phyloP scores from a whole-genome alignment of 345 rosid genomes.

The Aquilaria yunnanensis region DNA sequence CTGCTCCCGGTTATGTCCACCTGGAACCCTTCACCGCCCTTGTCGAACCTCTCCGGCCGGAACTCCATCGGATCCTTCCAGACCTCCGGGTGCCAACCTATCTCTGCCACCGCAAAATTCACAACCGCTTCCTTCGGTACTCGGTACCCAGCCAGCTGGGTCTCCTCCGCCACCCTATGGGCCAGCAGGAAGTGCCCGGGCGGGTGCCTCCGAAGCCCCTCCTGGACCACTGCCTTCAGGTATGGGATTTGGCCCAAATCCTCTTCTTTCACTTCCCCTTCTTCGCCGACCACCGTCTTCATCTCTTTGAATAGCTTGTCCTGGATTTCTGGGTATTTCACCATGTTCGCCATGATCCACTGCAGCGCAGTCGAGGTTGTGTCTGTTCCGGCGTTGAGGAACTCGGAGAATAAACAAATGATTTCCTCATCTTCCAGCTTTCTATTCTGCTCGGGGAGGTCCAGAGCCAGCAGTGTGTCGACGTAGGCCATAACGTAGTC shows the following conservation, averaged over 20 bases:
- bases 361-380: no score
- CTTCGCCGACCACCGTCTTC: no score
- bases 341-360: no score
- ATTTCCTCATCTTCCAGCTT: conserved; percentile 25
- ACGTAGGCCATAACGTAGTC: conserved; percentile 22
- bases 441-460: conserved; percentile 22
- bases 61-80: conserved; percentile 16
- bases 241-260: background rate
- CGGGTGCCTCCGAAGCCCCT: no score
- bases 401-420: background rate
- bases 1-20: background rate
- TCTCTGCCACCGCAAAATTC: conserved; percentile 5
- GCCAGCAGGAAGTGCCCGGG: conserved; percentile 8
- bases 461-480: conserved; percentile 20
- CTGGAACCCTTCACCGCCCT: background rate
- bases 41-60: conserved; percentile 3
- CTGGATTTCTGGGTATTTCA: no score
- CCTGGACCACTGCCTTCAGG: no score
- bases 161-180: background rate
- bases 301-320: no score
- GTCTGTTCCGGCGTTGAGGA: no score
- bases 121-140: background rate
- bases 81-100: conserved; percentile 23
- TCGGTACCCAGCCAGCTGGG: background rate
- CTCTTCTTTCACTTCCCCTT: no score